Base-by-base conservation (phyloP, 805 yeast genomes). In the Scheffersomyces lignosus region DNA sequence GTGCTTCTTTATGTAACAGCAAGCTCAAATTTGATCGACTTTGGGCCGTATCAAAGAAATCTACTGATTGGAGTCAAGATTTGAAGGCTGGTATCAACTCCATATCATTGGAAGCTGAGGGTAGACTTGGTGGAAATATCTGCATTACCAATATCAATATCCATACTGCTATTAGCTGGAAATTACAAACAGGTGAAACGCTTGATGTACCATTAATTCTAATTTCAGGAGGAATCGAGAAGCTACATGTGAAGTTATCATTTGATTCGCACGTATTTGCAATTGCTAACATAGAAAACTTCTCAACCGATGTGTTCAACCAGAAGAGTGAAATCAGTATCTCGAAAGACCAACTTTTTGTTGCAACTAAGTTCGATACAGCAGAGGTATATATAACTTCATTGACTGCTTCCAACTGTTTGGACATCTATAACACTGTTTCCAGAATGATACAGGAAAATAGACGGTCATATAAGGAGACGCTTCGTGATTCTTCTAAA, bases 241-340 rank as follows among this genome's bases (percentile, higher is more conserved):
- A 70, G 3, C 48, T 87, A 15, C 78, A 80, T 18, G 49, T 77
- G 2, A 84, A 83, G 50, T 63, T 81, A 4, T 80, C 89, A 0
- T 80, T 91, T 49, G 98, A 93, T 55, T 88, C 80, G 56, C 96
- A 91, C 54, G 78, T 87, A 13, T 89, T 93, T 56, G 74, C 87
- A 23, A 75, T 91, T 31, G 77, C 80, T 2, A 70, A 71, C 12
- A 56, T 83, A 15, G 59, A 66, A 5, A 62, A 64, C 1, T 62
- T 79, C 17, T 62, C 71, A 9, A 59, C 83, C 12, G 78, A 78
- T 17, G 65, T 88, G 14, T 81, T 74, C 56, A 93, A 91, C 55
- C 87, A 83, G 49, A 77, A 79, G 47, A 82, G 75, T 31, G 69
- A 65, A 33, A 47, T 59, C 14, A 68, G 67, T 18, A 54, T 69